Base-by-base conservation (phyloP, 495 filamentous ascomycete genomes). In the Penicillium verhagenii region DNA sequence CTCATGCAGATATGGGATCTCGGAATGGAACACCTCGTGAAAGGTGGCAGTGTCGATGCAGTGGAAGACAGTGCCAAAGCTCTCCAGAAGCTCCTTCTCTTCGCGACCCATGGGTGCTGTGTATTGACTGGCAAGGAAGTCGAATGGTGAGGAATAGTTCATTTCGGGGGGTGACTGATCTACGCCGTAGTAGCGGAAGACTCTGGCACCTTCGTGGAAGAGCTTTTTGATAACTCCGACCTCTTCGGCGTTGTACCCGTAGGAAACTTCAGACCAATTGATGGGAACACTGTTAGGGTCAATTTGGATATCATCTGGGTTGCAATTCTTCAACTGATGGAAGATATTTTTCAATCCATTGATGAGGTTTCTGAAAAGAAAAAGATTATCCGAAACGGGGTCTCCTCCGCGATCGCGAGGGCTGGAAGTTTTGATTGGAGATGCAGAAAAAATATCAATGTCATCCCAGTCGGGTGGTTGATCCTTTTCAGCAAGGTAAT, bases 41-140 rank as follows among this genome's bases (percentile, higher is more conserved):
- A 99, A 99, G 3, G 92, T 96, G 1, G 95, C 95, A 4, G 94
- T 95, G 65, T 99, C 95, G 61, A 99, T 95, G 72, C 91, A 94
- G 64, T 99, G 94, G 65, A 99, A 99, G 13, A 97, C 91, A 0
- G 94, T 97, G 8, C 93, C 95, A 60, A 99, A 99, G 9, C 90
- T 96, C 72, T 99, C 95, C 8, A 99, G 80, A 31, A 99, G 82
- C 50, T 99, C 95, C 66, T 97, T 99, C 67, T 99, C 95, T 65
- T 97, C 95, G 55, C 96, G 95, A 50, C 86, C 86, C 67, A 89
- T 93, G 0, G 91, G 90, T 14, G 92, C 86, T 74, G 92, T 92
- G 66, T 96, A 95, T 59, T 92, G 91, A 52, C 92, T 96, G 1
- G 90, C 89, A 74, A 95, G 88, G 58, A 92, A 92, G 67, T 96